Conservation (phyloP, 768 basidiomycete species). For the Chalciporus pseudorubinellus region DNA sequence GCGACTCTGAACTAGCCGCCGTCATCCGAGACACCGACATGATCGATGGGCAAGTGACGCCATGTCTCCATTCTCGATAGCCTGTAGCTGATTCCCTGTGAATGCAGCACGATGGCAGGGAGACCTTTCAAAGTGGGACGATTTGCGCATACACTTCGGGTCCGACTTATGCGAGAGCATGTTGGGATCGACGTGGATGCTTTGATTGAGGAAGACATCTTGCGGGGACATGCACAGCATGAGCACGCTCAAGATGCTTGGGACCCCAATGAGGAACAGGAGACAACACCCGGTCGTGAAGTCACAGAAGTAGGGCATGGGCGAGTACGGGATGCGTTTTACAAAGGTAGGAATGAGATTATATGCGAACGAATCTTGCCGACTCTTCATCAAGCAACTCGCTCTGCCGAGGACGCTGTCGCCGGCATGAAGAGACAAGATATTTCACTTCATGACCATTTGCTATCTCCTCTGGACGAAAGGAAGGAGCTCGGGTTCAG, state of each 20-base stretch:
- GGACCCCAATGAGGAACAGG: constrained; percentile 75
- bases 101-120: constrained; percentile 83
- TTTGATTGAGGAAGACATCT: constrained; percentile 72
- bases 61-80: not conserved
- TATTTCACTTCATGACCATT: constrained; percentile 42
- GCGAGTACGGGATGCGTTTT: constrained; percentile 30
- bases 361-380: not conserved
- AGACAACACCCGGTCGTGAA: constrained; percentile 37
- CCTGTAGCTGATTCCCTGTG: constrained; percentile 2
- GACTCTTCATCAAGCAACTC: constrained; percentile 37
- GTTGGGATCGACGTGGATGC: constrained; percentile 93
- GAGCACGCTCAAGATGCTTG: constrained; percentile 57
- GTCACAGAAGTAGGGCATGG: constrained; percentile 43
- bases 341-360: too few species aligned
- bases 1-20: constrained; percentile 93
- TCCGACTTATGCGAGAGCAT: constrained; percentile 96
- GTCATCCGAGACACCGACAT: constrained; percentile 96
- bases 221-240: constrained; percentile 41
- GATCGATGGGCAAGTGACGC: constrained; percentile 76
- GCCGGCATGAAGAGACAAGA: constrained; percentile 28
- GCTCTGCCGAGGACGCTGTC: constrained; percentile 38
- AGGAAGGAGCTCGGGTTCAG: constrained; percentile 55
- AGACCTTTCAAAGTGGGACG: constrained; percentile 93
- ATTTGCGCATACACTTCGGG: constrained; percentile 90
- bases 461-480: constrained; percentile 51